Base-by-base conservation (phyloP, 495 filamentous ascomycete genomes). In the Penicillium daleae region DNA sequence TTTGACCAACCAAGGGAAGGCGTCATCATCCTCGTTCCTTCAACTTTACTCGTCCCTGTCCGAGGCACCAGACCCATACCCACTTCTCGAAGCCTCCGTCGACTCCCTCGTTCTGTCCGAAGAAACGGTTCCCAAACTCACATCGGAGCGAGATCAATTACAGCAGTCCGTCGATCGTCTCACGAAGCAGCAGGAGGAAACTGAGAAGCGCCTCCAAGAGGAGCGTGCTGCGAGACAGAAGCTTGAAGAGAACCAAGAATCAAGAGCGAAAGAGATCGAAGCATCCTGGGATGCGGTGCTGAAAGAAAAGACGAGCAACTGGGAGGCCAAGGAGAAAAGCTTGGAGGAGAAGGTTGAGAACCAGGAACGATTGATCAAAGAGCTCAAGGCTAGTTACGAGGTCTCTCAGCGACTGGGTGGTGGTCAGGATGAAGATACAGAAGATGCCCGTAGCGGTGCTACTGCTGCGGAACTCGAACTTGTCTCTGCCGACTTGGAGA, bases 341-440 rank as follows among this genome's bases (percentile, higher is more conserved):
- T 78, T 97, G 42, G 92, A 95, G 68, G 94, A 97, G 65, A 97
- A 97, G 73, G 81, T 96, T 22, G 95, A 97, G 71, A 94, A 89
- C 66, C 95, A 98, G 71, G 95, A 99, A 32, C 87, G 92, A 7
- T 77, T 98, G 42, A 74, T 99, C 53, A 97, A 91, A 71, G 95
- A 98, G 68, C 83, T 98, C 63, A 98, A 97, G 78, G 95, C 95
- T 22, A 97, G 88, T 74, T 97, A 97, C 69, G 95, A 99, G 72
- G 96, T 99, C 46, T 91, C 93, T 26, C 93, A 98, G 68, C 85
- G 95, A 51, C 80, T 98, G 54, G 94, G 88, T 7, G 86, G 85
- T 8, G 87, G 85, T 53, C 83, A 85, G 10, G 87, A 88, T 51
- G 90, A 91, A 40, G 83, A 86, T 48, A 82, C 76, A n/a, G 85